These are phyloP conservation scores for Alternaria angustiovoidea DNA, from an alignment of 2,329 filamentous ascomycete species.

Conservation along the genomic window DNA sequence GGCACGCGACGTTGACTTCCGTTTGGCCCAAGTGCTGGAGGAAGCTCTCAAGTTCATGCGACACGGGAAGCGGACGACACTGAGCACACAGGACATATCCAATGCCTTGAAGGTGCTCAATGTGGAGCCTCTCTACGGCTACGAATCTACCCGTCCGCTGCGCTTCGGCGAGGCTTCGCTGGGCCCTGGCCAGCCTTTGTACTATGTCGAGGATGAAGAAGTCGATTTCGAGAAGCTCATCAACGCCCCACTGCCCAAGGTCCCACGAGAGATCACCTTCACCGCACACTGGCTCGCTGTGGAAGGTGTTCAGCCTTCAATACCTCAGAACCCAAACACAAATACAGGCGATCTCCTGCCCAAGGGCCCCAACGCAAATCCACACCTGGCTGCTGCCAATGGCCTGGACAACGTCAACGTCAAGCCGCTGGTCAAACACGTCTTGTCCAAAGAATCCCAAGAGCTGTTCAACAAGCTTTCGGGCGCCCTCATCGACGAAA, in stretches of 20 bases:
- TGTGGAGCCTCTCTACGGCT: conserved; percentile 94
- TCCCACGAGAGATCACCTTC: conserved; percentile 90
- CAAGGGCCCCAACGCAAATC: conserved; percentile 88
- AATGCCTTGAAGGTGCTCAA: conserved; percentile 86
- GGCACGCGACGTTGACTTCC: conserved; percentile 93
- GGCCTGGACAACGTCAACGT: conserved; percentile 84
- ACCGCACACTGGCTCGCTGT: conserved; percentile 98
- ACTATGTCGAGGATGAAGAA: conserved; percentile 98
- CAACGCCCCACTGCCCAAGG: conserved; percentile 92
- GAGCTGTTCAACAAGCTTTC: conserved; percentile 98
- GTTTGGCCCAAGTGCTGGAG: conserved; percentile 89
- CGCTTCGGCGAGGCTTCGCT: conserved; percentile 93
- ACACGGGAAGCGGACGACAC: conserved; percentile 81
- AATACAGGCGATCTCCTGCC: conserved; percentile 87
- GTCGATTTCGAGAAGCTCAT: conserved; percentile 99
- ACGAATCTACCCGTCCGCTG: conserved; percentile 88
- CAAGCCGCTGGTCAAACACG: conserved; percentile 93
- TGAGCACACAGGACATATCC: conserved; percentile 89
- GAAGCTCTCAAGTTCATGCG: conserved; percentile 98
- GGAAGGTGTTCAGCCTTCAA: conserved; percentile 95
- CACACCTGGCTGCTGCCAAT: conserved; percentile 80
- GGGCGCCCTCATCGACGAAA: conserved; percentile 85
- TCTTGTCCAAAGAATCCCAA: conserved; percentile 93
- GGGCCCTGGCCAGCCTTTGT: conserved; percentile 91
- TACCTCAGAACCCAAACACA: conserved; percentile 92